phyloP scores from a whole-genome alignment of 345 rosid species.

The Alliaria petiolata region DNA sequence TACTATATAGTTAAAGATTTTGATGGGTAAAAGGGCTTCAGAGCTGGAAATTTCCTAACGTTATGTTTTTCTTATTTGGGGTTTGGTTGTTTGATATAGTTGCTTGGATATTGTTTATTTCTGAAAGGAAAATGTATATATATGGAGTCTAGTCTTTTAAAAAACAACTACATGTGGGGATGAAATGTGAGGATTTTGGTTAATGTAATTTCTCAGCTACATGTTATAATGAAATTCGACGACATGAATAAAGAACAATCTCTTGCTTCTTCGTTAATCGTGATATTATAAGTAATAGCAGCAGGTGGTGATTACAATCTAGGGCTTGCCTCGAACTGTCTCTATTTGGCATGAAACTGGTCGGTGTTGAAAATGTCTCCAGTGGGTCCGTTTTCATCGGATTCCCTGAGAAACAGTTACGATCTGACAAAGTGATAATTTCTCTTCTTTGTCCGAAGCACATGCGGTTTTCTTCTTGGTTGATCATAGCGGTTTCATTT shows the following conservation, averaged over 20 bases:
- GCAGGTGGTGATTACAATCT: not conserved
- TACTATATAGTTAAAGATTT: conserved; percentile 1
- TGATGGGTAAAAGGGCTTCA: not conserved
- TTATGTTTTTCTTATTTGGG: not conserved
- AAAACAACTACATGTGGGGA: not conserved
- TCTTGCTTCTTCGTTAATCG: conserved; percentile 7
- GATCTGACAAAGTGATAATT: conserved; percentile 10
- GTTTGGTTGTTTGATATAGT: conserved; percentile 2
- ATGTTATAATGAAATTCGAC: not conserved
- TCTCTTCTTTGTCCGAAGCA: conserved; percentile 8
- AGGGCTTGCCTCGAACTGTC: not conserved
- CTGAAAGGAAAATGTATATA: conserved; percentile 25
- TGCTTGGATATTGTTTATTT: conserved; percentile 20
- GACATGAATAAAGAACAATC: conserved; percentile 8
- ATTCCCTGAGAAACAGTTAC: conserved; percentile 8
- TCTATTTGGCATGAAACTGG: not conserved
- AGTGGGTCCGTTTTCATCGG: conserved; percentile 18
- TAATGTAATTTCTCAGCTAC: conserved; percentile 11
- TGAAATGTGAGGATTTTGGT: conserved; percentile 4
- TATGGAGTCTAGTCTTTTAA: not conserved
- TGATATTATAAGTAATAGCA: not conserved
- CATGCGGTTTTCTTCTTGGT: not conserved
- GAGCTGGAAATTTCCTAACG: conserved; percentile 4
- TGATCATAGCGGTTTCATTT: not conserved
- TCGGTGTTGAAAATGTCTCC: not conserved